Evolutionary conservation across 2,329 filamentous ascomycete species (phyloP), one percentile per base, ranked within the genome.

Genomic region (Xylaria sp.): DNA sequence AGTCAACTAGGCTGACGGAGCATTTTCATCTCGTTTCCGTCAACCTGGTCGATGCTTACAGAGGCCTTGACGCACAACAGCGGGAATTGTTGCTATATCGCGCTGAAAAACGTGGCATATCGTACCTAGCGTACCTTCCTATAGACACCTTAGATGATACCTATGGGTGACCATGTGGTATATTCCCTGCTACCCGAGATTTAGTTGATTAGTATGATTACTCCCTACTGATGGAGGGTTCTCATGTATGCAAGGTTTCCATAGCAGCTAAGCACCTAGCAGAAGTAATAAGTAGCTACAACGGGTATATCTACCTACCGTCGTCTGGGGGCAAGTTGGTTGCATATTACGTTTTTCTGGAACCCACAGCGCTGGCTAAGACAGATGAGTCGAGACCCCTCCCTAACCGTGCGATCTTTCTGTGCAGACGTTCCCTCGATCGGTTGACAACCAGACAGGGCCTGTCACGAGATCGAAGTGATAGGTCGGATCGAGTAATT

Each of bases 381-480:
- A 51, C 19, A 27, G n/a, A 60, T 24, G 12, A 60, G 6, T 53
- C 47, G 61, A 57, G 53, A 50, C 42, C 48, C 14, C 11, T 24
- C 45, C 36, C 30, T n/a, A 19, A 21, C 27, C 39, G 17, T 61
- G 27, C 45, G 48, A 51, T 51, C 30, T 57, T 63, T 34, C 32
- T 47, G 11, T 30, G 45, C 61, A 56, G 32, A 9, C 17, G 34
- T 6, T 21, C 39, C 55, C 47, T 55, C 54, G 32, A 61, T 68
- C 65, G 61, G 65, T 61, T 42, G 51, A 60, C 55, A 50, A 50
- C 32, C 34, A 32, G 39, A 36, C 59, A 34, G 11, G 30, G 56
- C 17, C 42, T 39, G 27, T 67, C 65, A 67, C 61, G 60, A 68
- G 61, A 68, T 64, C 39, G 14, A 47, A 39, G 55, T 59, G 48